phyloP scores from a whole-genome alignment of 345 rosid genomes.

The Chamaenerion angustifolium region DNA sequence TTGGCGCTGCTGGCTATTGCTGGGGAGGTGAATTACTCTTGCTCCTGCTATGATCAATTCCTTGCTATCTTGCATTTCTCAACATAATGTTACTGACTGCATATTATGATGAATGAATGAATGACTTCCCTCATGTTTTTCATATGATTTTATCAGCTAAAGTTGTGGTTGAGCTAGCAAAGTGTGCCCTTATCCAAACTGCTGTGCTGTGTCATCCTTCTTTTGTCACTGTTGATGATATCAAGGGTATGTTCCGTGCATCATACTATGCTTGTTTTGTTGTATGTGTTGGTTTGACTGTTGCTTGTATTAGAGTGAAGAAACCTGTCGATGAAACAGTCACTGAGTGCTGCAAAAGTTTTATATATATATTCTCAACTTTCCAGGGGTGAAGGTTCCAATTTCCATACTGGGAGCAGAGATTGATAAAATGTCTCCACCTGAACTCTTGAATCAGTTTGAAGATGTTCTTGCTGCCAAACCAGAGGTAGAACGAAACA shows the following conservation, averaged over 20 bases:
- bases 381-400: constrained; percentile 27
- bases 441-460: constrained; percentile 26
- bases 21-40: constrained; percentile 26
- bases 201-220: constrained; percentile 70
- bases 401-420: constrained; percentile 30
- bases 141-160: constrained; percentile 34
- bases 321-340: no score
- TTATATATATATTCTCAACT: background rate
- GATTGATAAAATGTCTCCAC: constrained; percentile 24
- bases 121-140: background rate
- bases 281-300: no score
- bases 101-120: no score
- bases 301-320: no score
- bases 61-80: background rate
- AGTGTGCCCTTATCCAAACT: constrained; percentile 39
- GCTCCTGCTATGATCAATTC: background rate
- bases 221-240: constrained; percentile 48
- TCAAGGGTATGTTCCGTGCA: constrained; percentile 35
- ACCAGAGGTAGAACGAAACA: constrained; percentile 13
- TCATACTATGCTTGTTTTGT: no score
- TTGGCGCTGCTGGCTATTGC: constrained; percentile 39
- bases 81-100: background rate
- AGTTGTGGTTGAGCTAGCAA: constrained; percentile 57
- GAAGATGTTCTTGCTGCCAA: constrained; percentile 23
- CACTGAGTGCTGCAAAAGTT: no score